Evolutionary conservation across 441 rosid species (phyloP).

Genomic region (Metrosideros polymorpha): DNA sequence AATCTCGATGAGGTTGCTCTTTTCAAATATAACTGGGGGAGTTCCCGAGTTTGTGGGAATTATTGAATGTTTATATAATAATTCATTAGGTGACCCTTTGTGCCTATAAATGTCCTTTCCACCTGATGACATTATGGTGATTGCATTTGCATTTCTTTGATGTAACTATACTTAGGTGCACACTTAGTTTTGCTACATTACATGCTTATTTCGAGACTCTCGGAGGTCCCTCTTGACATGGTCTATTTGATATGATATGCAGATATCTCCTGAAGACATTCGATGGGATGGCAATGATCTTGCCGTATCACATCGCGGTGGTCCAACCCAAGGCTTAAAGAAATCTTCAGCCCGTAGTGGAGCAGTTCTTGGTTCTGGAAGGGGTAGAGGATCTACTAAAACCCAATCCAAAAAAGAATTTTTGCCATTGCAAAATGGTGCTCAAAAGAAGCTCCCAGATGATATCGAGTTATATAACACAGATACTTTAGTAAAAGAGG

Average conservation of each 20-base stretch:
- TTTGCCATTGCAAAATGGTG: constrained; percentile 5
- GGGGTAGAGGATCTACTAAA: background rate
- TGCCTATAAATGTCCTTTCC: background rate
- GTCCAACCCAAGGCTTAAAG: background rate
- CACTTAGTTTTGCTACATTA: background rate
- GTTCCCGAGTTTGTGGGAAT: background rate
- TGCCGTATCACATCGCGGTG: background rate
- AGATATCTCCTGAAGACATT: constrained; percentile 3
- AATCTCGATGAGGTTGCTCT: background rate
- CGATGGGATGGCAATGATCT: constrained; percentile 3
- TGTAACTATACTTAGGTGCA: background rate
- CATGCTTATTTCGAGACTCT: background rate
- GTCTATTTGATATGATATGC: background rate
- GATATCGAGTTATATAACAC: constrained; percentile 10
- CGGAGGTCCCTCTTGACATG: background rate
- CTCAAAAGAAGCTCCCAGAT: constrained; percentile 5
- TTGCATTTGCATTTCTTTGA: background rate
- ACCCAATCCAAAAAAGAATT: constrained; percentile 1
- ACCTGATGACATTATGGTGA: background rate
- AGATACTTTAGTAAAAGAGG: constrained; percentile 6
- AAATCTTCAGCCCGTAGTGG: background rate
- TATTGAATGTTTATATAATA: background rate
- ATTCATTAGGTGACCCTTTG: background rate
- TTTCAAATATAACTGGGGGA: background rate
- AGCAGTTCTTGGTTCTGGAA: background rate